Base-by-base conservation (phyloP, 495 filamentous ascomycete species). In the Aspergillus homomorphus region DNA sequence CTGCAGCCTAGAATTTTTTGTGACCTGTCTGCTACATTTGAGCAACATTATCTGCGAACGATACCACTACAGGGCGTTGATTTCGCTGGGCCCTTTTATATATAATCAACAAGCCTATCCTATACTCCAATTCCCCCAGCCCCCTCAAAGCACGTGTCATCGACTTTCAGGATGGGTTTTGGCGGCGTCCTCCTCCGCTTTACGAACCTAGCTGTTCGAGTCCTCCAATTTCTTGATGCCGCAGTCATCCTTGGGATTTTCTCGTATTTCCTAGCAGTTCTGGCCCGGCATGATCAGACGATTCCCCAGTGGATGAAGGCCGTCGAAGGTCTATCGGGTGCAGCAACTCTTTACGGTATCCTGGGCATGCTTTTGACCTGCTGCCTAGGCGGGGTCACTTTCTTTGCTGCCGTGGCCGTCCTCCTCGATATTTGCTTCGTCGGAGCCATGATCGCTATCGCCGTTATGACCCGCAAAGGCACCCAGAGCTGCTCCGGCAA, bases 281-380 rank as follows among this genome's bases (percentile, higher is more conserved):
- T 91, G 12, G 54, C 78, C 50, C 77, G 82, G 60, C 81, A 88
- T 70, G 60, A 83, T 62, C 67, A 83, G 20, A 44, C 62, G 38
- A 90, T 91, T 63, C 75, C 79, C 3, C 82, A 68, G 62, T 89
- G 83, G 78, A 73, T 86, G 53, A 84, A 83, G 52, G 92, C 91
- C 42, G 89, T 95, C 24, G 87, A 89, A 59, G 92, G 92, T 69
- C 87, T 96, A 38, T 80, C 89, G 1, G 92, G 90, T 51, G 81
- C 80, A 7, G 88, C 84, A 3, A 79, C 84, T 1, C 71, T 92
- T 7, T 96, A 96, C 70, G 82, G 85, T 9, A 69, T 88, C 53
- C 73, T 90, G 42, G 87, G 88, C 24, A 71, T 86, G 18, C 59
- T 94, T 50, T 76, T 92, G 24, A 87, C 90, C 42, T 91, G 87